Evolutionary conservation across 352 stramenopile species (phyloP), one percentile per base, ranked within the genome.

Genomic region (Pythium volutum): DNA sequence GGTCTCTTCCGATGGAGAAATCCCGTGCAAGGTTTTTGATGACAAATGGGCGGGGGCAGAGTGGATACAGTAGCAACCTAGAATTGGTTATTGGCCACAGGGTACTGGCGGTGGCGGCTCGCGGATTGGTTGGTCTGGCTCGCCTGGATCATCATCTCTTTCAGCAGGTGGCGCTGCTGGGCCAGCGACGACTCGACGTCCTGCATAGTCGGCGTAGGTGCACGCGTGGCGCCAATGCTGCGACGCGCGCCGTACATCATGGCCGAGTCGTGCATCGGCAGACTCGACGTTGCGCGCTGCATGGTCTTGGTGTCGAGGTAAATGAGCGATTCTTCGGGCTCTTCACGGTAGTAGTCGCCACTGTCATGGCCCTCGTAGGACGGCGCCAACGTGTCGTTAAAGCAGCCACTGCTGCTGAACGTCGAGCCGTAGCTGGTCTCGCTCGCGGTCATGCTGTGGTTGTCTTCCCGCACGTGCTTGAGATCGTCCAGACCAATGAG

Each of bases 101-200:
- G 42, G 47, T 64, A 49, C 26, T 64, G 48, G 26, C 46, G 42
- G 36, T 52, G 38, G 49, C 25, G 31, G 55, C n/a, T 41, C 7
- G 33, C n/a, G n/a, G n/a, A n/a, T 9, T 51, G 57, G 48, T 53
- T 55, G 26, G 42, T 45, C 22, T 16, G 69, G 61, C 55, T 79
- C 52, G 78, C 78, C 60, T 84, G 74, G 26, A 62, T 67, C 57
- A 89, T 71, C 77, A 89, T 89, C 70, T 88, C 74, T 45, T 87
- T 57, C 23, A 89, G 73, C 46, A 89, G 26, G 45, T 77, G 71
- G 11, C 76, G 68, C 61, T 89, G 80, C 41, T 89, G 77, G 11
- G 80, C 80, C 54, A 89, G 85, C 34, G 76, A 88, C 34, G 83
- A 67, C 56, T 89, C 77, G 31, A 89, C 54, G 42, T 50, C 38